Percentiles rank a stretch among this genome's conserved stretches.
Evolutionary conservation across 495 filamentous ascomycete species (phyloP).

Genomic region (Penicillium nucicola): DNA sequence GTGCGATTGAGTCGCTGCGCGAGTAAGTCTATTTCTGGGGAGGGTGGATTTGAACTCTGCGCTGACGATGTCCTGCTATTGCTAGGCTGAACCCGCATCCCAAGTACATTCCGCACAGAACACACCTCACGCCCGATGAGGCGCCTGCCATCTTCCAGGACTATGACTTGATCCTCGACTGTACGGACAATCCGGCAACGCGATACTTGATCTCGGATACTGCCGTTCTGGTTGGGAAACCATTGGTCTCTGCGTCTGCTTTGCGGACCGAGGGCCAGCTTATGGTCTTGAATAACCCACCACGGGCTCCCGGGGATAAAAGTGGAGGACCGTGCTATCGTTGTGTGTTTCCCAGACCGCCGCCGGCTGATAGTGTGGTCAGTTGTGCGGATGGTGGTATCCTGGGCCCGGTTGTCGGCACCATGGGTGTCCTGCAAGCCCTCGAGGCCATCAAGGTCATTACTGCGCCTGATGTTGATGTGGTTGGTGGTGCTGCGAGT

Average conservation of each 20-base stretch:
- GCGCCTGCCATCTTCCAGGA: conserved; percentile 58
- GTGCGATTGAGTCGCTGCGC: conserved; percentile 63
- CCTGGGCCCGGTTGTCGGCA: conserved; percentile 85
- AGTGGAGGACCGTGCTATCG: conserved; percentile 80
- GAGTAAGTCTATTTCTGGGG: conserved; percentile 46
- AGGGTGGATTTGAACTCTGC: background rate
- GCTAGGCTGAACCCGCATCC: conserved; percentile 64
- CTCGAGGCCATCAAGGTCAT: conserved; percentile 86
- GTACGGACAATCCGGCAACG: conserved; percentile 86
- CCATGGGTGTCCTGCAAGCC: conserved; percentile 91
- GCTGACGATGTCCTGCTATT: background rate
- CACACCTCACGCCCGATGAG: conserved; percentile 60
- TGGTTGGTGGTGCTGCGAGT: conserved; percentile 28
- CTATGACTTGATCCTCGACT: conserved; percentile 89
- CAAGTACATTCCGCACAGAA: conserved; percentile 56
- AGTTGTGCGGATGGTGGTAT: conserved; percentile 92
- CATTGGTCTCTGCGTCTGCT: conserved; percentile 84
- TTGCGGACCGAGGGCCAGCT: conserved; percentile 86
- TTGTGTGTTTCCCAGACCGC: conserved; percentile 86
- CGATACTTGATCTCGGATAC: conserved; percentile 92
- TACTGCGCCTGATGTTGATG: conserved; percentile 23
- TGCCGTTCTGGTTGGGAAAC: conserved; percentile 72
- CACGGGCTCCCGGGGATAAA: conserved; percentile 43
- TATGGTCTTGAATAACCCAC: conserved; percentile 65
- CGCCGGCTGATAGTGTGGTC: conserved; percentile 71